Conservation (phyloP, 2,329 filamentous ascomycete genomes). For the Aspergillus candidus region DNA sequence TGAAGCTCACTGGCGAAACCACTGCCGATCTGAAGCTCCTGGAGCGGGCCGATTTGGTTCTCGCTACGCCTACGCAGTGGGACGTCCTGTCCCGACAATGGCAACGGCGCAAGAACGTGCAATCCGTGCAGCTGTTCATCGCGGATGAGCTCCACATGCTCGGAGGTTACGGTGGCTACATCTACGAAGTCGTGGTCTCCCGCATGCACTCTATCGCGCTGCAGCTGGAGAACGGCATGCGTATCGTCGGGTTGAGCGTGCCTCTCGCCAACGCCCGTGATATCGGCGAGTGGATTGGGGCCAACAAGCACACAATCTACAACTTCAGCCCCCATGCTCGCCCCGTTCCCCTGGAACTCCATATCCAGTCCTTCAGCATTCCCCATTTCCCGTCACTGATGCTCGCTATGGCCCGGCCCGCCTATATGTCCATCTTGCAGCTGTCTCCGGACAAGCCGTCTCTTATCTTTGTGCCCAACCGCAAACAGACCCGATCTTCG, state of each 20-base stretch:
- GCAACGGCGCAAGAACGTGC: slow-evolving; percentile 93
- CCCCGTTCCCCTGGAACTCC: slow-evolving; percentile 81
- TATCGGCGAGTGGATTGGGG: slow-evolving; percentile 95
- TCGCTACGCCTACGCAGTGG: slow-evolving; percentile 93
- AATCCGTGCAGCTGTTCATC: slow-evolving; percentile 83
- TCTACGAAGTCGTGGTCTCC: slow-evolving; percentile 96
- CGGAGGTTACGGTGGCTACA: slow-evolving; percentile 75
- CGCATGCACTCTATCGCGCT: slow-evolving; percentile 94
- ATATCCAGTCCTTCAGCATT: slow-evolving; percentile 91
- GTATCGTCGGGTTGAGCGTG: slow-evolving; percentile 84
- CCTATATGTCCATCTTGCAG: slow-evolving; percentile 81
- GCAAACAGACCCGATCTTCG: slow-evolving; percentile 86
- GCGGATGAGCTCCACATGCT: slow-evolving; percentile 94
- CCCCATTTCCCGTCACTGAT: slow-evolving; percentile 97
- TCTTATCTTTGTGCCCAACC: slow-evolving; percentile 83
- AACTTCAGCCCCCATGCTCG: slow-evolving; percentile 95
- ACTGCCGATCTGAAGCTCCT: slow-evolving; percentile 84
- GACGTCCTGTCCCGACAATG: slow-evolving; percentile 92
- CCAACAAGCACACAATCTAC: slow-evolving; percentile 95
- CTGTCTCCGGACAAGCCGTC: slow-evolving; percentile 84
- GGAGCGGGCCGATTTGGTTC: slow-evolving; percentile 77
- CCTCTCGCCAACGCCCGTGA: slow-evolving; percentile 90
- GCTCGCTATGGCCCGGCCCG: slow-evolving; percentile 95
- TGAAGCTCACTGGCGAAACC: slow-evolving; percentile 90
- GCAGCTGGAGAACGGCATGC: slow-evolving; percentile 75